phyloP scores from a whole-genome alignment of 2,329 filamentous ascomycete species.

The Stachybotrys chlorohalonatus region DNA sequence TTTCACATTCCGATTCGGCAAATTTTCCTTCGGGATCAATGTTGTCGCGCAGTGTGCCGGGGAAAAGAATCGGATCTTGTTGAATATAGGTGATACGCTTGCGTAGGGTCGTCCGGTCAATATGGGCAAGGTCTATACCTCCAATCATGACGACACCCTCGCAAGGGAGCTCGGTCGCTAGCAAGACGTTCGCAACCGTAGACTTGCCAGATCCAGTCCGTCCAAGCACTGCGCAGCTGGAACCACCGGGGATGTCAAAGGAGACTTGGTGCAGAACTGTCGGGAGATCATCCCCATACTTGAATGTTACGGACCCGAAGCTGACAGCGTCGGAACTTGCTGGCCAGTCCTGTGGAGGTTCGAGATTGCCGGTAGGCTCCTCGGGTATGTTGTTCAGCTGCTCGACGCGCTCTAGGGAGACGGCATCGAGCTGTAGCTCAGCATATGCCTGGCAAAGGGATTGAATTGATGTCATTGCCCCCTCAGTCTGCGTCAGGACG shows the following conservation, averaged over 20 bases:
- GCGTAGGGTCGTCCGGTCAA: slow-evolving; percentile 47
- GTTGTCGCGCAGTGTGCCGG: slow-evolving; percentile 51
- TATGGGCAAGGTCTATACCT: slow-evolving; percentile 37
- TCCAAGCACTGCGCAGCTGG: slow-evolving; percentile 61
- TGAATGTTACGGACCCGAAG: slow-evolving; percentile 70
- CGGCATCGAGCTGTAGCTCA: slow-evolving; percentile 83
- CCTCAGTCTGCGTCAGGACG: slow-evolving; percentile 51
- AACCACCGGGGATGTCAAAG: slow-evolving; percentile 60
- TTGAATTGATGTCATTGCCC: slow-evolving; percentile 26
- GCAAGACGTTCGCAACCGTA: slow-evolving; percentile 54
- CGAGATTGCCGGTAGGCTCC: slow-evolving; percentile 57
- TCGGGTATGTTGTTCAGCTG: slow-evolving; percentile 72
- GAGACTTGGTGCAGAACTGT: slow-evolving; percentile 60
- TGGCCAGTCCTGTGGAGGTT: slow-evolving; percentile 72
- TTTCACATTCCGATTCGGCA: slow-evolving; percentile 39
- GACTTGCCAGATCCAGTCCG: slow-evolving; percentile 84
- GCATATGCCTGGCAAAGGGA: slow-evolving; percentile 72
- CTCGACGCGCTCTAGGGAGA: slow-evolving; percentile 78
- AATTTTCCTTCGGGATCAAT: slow-evolving; percentile 58
- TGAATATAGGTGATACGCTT: slow-evolving; percentile 54
- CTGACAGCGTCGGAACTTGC: slow-evolving; percentile 59
- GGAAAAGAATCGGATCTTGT: slow-evolving; percentile 54
- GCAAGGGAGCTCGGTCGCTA: slow-evolving; percentile 44
- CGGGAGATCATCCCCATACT: slow-evolving; percentile 70
- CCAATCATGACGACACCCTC: slow-evolving; percentile 46